These are phyloP conservation scores for Aspergillus campestris DNA, from an alignment of 495 filamentous ascomycete species.

Conservation along the genomic window DNA sequence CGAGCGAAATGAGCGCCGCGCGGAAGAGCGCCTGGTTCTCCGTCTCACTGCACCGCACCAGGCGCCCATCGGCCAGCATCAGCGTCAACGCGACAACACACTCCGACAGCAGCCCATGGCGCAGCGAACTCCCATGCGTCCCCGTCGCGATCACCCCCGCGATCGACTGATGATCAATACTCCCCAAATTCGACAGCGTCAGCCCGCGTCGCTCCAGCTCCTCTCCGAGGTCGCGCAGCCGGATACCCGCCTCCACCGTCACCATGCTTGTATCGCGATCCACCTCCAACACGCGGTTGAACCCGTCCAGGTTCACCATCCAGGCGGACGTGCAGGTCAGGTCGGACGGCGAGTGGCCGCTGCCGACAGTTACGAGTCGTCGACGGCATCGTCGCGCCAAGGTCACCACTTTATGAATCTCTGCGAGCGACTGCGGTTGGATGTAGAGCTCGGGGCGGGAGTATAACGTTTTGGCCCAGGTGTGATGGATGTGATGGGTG, in stretches of 20 bases:
- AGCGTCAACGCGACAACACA: conserved; percentile 63
- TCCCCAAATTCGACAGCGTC: conserved; percentile 81
- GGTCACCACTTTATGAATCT: conserved; percentile 74
- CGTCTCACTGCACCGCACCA: conserved; percentile 60
- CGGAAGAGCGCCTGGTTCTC: conserved; percentile 75
- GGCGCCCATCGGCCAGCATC: conserved; percentile 74
- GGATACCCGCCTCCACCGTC: conserved; percentile 78
- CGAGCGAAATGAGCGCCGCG: conserved; percentile 78
- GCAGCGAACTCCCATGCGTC: conserved; percentile 82
- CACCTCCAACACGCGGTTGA: conserved; percentile 60
- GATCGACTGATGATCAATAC: conserved; percentile 89
- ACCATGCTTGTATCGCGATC: conserved; percentile 54
- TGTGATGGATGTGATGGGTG: conserved; percentile 67
- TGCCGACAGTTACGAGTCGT: conserved; percentile 72
- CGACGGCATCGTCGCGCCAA: conserved; percentile 76
- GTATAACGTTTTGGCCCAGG: conserved; percentile 93
- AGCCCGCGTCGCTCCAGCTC: conserved; percentile 65
- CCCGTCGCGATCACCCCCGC: conserved; percentile 88
- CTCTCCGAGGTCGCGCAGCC: conserved; percentile 59
- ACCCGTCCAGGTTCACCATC: conserved; percentile 88
- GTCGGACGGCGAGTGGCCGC: conserved; percentile 84
- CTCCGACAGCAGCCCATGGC: conserved; percentile 76
- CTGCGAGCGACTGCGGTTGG: conserved; percentile 64
- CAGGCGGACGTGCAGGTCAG: conserved; percentile 90
- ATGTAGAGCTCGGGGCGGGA: conserved; percentile 84